Percentiles rank a stretch among this genome's conserved stretches.
These are phyloP conservation scores for Aureobasidium subglaciale DNA, from an alignment of 2,329 filamentous ascomycete genomes.

Conservation along the genomic window DNA sequence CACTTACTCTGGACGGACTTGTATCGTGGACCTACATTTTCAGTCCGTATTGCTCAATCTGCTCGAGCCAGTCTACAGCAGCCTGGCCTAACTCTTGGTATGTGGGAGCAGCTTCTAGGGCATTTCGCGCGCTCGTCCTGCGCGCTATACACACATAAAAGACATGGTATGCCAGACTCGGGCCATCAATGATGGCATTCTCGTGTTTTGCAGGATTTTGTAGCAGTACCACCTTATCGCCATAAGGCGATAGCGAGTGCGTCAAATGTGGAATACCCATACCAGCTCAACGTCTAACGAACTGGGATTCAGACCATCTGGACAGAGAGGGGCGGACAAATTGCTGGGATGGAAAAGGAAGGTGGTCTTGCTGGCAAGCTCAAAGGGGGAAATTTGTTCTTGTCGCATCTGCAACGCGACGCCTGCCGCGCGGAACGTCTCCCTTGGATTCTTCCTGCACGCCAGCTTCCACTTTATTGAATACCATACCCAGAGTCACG, in stretches of 20 bases:
- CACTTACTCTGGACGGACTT: conserved; percentile 13
- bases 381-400: neutral
- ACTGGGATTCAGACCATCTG: neutral
- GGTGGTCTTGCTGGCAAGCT: neutral
- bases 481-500: neutral
- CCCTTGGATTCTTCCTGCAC: neutral
- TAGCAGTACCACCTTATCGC: conserved; percentile 7
- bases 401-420: neutral
- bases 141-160: conserved; percentile 50
- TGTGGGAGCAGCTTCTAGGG: conserved; percentile 48
- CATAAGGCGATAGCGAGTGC: conserved; percentile 15
- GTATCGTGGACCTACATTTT: conserved; percentile 46
- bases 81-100: conserved; percentile 57
- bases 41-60: conserved; percentile 49
- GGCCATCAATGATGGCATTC: conserved; percentile 62
- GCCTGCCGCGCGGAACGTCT: conserved; percentile 1
- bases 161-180: conserved; percentile 68
- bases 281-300: neutral
- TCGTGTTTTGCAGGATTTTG: conserved; percentile 15
- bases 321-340: neutral
- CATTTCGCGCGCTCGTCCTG: conserved; percentile 34
- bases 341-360: neutral
- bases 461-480: neutral
- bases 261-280: conserved; percentile 19
- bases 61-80: conserved; percentile 56